Base-by-base conservation (phyloP, 306 rosid species). In the Vigna unguiculata region DNA sequence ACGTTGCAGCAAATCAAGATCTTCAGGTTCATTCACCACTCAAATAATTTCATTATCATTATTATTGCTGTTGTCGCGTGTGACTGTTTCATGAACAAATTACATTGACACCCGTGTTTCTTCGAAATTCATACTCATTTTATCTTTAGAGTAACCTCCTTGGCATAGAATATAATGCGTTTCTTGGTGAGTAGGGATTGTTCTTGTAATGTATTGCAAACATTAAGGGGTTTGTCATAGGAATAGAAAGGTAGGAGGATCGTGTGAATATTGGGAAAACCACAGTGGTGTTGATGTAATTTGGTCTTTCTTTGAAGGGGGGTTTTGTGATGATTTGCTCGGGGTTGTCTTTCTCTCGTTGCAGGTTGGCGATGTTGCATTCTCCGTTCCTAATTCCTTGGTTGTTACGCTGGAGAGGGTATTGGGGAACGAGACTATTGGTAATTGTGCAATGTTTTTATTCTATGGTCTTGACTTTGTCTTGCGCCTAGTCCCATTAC, bases 351-450 rank as follows among this genome's bases (percentile, higher is more conserved):
- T 54, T 3, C 30, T 55, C 53, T 2, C 17, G 34, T 69, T 85
- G 80, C 71, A 92, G 99, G 91, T 54, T 52, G 99, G 99, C 17
- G 99, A 95, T 86, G 89, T 92, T 78, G 99, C 92, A 78, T 92
- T 90, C 74, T 85, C 93, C 1, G 91, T 92, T 79, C 99, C 99
- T 4, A 84, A 82, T 87, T 89, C 99, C 1, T 76, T 95, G 77
- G 93, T 95, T 5, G 97, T 95, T 40, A 95, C 97, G 6, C 96
- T 95, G 43, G 96, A 95, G 88, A 90, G 97, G 78, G 97, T 95
- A 12, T 73, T 92, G 78, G 98, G 98, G 77, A 92, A 95, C 61
- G 98, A 95, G 88, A 88, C 96, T 63, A 68, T 95, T 55, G 97
- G 99, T 95, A 88, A 84, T 85, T 89, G 72, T 87, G 78, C 85